Percentiles rank a stretch among this genome's conserved stretches.
phyloP scores from a whole-genome alignment of 169 alveolate species.

The Plasmodium fragile region DNA sequence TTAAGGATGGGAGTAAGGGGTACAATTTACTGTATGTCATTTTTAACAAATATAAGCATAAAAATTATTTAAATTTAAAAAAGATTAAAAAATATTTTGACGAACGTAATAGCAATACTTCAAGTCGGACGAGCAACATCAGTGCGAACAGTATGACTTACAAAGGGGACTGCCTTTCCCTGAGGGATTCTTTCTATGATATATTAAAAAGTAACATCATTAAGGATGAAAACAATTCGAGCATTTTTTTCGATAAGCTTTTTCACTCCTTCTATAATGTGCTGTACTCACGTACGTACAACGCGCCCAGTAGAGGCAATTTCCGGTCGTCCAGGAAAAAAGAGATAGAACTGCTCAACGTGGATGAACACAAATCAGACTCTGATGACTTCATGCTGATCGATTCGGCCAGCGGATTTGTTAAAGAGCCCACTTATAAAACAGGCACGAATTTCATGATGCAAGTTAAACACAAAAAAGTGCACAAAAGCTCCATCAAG shows the following conservation, averaged over 20 bases:
- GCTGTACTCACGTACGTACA: conserved; percentile 3
- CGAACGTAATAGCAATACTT: not conserved
- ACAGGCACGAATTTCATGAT: not conserved
- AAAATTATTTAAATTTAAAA: conserved; percentile 25
- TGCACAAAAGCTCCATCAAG: not conserved
- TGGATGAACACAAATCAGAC: conserved; percentile 13
- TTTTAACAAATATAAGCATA: conserved; percentile 71
- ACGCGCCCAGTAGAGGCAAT: not conserved
- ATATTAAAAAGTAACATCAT: conserved; percentile 10
- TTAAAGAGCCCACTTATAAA: not conserved
- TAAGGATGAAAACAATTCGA: conserved; percentile 47
- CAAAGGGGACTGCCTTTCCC: not conserved
- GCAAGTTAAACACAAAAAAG: not conserved
- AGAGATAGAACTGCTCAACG: conserved; percentile 14
- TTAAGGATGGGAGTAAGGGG: conserved; percentile 67
- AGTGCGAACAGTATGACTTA: not conserved
- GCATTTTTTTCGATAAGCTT: conserved; percentile 38
- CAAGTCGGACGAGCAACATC: not conserved
- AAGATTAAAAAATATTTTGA: conserved; percentile 32
- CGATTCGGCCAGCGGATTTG: conserved; percentile 32
- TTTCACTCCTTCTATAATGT: conserved; percentile 35
- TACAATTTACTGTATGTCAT: conserved; percentile 49
- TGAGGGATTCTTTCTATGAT: conserved; percentile 36
- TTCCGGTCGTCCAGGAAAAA: not conserved
- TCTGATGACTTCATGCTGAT: conserved; percentile 7